Evolutionary conservation across 164 flowering plant genomes (phyloP), one percentile per base, ranked within the genome.

Genomic region (Liriodendron chinense): DNA sequence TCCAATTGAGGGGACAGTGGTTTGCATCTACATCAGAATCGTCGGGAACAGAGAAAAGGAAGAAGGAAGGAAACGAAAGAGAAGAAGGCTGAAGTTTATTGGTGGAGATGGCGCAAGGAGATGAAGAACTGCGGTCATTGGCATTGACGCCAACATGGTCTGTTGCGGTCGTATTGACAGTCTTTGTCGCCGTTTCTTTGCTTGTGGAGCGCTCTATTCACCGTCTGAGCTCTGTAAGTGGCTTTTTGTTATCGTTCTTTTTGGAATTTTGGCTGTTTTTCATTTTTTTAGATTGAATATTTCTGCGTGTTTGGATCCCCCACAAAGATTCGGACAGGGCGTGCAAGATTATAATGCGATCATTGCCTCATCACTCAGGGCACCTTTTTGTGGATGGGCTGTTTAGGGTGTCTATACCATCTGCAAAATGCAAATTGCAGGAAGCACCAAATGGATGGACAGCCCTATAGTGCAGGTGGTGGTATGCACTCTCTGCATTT

Each of bases 81-180:
- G 16, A 66, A 26, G 18, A 12, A 26, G 47, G 16, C n/a, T 20
- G 56, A 21, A 21, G 71, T 43, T n/a, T 43, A 43, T 47, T 2
- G 12, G 10, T 59, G 48, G 23, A 1, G 22, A 92, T 92, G 96
- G 85, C 74, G 57, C 93, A 84, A 65, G 72, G 69, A 16, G 43
- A 56, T 4, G 59, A 78, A 57, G 94, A 91, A 72, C 70, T 83
- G 80, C 77, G 97, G 78, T 94, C 99, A 4, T 78, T 96, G 91
- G 99, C 95, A 64, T 83, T 92, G 79, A 94, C 98, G 21, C 99
- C 99, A 62, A 96, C 99, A 74, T 96, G 99, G 99, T 94, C 98
- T 66, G 99, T 94, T 75, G 98, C 96, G 18, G 78, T 92, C 49
- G 99, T 96, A 6, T 82, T 96, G 89, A 89, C 97, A 1, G 69